phyloP scores from a whole-genome alignment of 345 rosid genomes.

The Anastatica hierochuntica region DNA sequence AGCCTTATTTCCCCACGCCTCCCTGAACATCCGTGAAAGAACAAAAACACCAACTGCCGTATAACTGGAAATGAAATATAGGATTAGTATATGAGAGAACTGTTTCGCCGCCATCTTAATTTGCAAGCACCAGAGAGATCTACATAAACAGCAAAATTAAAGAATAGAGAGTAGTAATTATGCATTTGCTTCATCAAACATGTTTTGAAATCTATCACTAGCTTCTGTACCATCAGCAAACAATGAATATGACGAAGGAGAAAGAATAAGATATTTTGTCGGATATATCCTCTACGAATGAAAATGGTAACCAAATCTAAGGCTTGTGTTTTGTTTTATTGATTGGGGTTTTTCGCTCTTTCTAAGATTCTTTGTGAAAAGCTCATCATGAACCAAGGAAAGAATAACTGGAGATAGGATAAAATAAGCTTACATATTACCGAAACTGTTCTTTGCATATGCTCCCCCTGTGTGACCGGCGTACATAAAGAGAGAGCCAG shows the following conservation, averaged over 20 bases:
- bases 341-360: too few species aligned
- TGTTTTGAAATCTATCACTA: too few species aligned
- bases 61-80: constrained; percentile 38
- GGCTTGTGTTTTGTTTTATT: too few species aligned
- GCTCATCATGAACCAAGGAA: neutral
- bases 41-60: constrained; percentile 98
- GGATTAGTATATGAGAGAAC: constrained; percentile 1
- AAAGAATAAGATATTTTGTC: too few species aligned
- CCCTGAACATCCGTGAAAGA: constrained; percentile 73
- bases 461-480: constrained; percentile 91
- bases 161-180: neutral
- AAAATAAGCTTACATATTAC: constrained; percentile 61
- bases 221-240: too few species aligned
- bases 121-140: too few species aligned
- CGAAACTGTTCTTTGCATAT: constrained; percentile 98
- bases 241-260: too few species aligned
- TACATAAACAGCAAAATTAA: too few species aligned
- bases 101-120: too few species aligned
- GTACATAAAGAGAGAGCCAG: constrained; percentile 98
- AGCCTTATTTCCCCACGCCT: constrained; percentile 85
- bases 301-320: too few species aligned
- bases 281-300: too few species aligned
- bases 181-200: neutral
- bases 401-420: neutral
- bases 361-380: too few species aligned